These are phyloP conservation scores for Parmelia sp. DNA, from an alignment of 495 filamentous ascomycete genomes.

Conservation along the genomic window DNA sequence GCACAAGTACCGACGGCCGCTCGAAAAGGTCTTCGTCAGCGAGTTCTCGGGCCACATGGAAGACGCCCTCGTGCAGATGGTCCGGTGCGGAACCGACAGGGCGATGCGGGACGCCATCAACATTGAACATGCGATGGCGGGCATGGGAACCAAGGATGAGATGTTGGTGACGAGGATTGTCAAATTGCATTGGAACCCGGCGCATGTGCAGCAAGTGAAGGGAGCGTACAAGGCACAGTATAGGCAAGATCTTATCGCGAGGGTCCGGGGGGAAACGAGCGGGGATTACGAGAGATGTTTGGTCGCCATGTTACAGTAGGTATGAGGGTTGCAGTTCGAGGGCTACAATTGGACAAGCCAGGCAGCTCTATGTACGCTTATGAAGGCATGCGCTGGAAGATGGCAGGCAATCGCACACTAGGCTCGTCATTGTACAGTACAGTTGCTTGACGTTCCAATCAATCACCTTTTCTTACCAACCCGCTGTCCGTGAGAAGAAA, in stretches of 20 bases:
- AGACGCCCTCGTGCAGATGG: constrained; percentile 69
- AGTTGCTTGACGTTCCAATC: too few relatives aligned
- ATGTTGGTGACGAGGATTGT: constrained; percentile 68
- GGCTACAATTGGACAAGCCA: not conserved
- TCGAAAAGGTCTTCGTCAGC: constrained; percentile 67
- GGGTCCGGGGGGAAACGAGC: constrained; percentile 76
- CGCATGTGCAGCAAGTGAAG: constrained; percentile 65
- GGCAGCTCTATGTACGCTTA: not conserved
- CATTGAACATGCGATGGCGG: constrained; percentile 81
- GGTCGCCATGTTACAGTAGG: constrained; percentile 41
- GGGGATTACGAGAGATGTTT: constrained; percentile 73
- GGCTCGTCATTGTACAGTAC: not conserved
- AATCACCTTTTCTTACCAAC: too few relatives aligned
- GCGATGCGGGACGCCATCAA: constrained; percentile 73
- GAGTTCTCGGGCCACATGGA: constrained; percentile 93
- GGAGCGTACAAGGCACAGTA: constrained; percentile 62
- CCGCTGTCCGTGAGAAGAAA: too few relatives aligned
- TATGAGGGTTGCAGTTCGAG: not conserved
- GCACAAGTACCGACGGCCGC: constrained; percentile 52
- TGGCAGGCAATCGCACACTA: not conserved
- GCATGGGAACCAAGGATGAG: constrained; percentile 79
- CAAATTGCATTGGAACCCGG: constrained; percentile 69
- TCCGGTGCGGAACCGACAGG: constrained; percentile 69
- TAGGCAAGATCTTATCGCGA: constrained; percentile 50
- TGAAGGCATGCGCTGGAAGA: not conserved